Conservation (phyloP, 257 asterid species). For the Ilex aquifolium region DNA sequence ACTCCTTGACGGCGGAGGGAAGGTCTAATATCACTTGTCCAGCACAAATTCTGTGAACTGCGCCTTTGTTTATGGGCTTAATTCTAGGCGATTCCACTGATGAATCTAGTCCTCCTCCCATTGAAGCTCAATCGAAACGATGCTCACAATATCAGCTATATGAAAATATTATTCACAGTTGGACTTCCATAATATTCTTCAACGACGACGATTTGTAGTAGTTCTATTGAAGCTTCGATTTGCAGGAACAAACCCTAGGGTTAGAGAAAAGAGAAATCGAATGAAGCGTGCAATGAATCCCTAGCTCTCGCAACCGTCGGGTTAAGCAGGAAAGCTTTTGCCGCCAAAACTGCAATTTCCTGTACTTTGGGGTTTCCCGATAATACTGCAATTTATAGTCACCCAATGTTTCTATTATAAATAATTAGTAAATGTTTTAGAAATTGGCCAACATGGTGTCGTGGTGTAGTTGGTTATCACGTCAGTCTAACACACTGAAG, state of each 20-base stretch:
- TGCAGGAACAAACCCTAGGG: not conserved
- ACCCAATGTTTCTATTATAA: too few relatives aligned
- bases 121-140: conserved; percentile 7
- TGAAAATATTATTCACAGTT: too few relatives aligned
- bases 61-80: conserved; percentile 61
- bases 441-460: conserved; percentile 11
- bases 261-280: not conserved
- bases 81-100: conserved; percentile 27
- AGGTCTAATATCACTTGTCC: conserved; percentile 94
- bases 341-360: conserved; percentile 26
- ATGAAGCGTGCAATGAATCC: not conserved
- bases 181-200: not conserved
- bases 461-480: conserved; percentile 99
- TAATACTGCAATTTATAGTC: too few relatives aligned
- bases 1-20: conserved; percentile 95
- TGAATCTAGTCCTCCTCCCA: conserved; percentile 32
- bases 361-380: too few relatives aligned
- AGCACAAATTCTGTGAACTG: conserved; percentile 77
- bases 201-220: not conserved
- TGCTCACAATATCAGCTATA: too few relatives aligned
- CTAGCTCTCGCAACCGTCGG: not conserved
- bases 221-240: not conserved
- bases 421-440: too few relatives aligned
- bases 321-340: conserved; percentile 7
- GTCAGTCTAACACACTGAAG: conserved; percentile 99